Evolutionary conservation across 257 asterid species (phyloP), one percentile per base, ranked within the genome.

Genomic region (Solanum clarkiae): DNA sequence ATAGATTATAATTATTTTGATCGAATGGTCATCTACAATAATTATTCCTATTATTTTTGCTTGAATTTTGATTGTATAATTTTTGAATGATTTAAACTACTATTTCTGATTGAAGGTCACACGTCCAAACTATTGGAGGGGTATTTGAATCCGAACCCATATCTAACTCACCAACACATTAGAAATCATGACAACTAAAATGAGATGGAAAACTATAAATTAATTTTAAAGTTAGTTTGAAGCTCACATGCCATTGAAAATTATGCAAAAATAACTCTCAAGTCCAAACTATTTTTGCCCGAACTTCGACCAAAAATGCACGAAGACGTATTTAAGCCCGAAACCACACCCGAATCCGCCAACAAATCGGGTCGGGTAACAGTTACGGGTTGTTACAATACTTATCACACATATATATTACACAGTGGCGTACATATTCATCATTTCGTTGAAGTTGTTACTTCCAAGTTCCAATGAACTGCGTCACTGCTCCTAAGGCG

Each of bases 401-500:
- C 70, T 1, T 24, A 62, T 62, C 70, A 7, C 24, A 16, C 16
- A 53, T 12, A 18, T 57, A 56, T 57, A 57, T 20, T 36, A 5
- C 36, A 18, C 1, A 1, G 16, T 63, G 1, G 72, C 44, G 72
- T 13, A 26, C 18, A 6, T 29, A 18, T 69, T 69, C 15, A 69
- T 40, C 81, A 45, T 45, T 74, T 47, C 36, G 5, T 72, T 8
- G 12, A 47, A 45, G 36, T 32, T 32, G 36, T 32, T 32, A 32
- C 2, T 45, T 45, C 11, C 80, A 13, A 71, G 47, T 32, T 32
- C 14, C 24, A 70, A 75, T 75, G 82, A 49, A 49, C 82, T 49
- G 62, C 22, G 60, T 75, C 3, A 51, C 82, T 75, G 44, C 45
- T 75, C 44, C 45, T 9, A 89, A 80, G 90, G 86, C 83, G 75